Conservation (phyloP, 2,329 filamentous ascomycete species). For the Diaporthe ilicicola region DNA sequence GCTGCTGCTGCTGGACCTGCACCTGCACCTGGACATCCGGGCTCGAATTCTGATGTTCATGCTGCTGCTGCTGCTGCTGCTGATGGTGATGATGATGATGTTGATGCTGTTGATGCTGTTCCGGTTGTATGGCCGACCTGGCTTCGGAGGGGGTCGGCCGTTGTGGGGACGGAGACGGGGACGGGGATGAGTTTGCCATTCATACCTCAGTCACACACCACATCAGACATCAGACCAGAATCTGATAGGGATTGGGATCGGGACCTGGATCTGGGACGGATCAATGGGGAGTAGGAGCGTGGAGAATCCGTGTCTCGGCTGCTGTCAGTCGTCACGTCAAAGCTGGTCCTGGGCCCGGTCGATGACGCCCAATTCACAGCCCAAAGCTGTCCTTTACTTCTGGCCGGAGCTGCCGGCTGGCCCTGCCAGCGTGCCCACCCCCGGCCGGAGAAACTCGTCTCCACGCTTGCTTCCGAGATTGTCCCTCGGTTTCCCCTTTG, state of each 20-base stretch:
- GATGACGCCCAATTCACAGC: slow-evolving; percentile 1
- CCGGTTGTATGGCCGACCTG: slow-evolving; percentile 9
- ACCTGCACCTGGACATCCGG: background rate
- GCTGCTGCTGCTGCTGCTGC: background rate
- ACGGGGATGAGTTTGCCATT: slow-evolving; percentile 30
- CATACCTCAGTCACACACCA: slow-evolving; percentile 14
- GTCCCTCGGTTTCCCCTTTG: slow-evolving; percentile 23
- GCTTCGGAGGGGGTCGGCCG: slow-evolving; percentile 17
- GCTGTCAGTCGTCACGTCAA: slow-evolving; percentile 19
- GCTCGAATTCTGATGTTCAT: background rate
- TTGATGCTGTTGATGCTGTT: background rate
- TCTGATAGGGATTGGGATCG: slow-evolving; percentile 18
- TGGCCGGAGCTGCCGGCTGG: background rate
- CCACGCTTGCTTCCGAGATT: slow-evolving; percentile 20
- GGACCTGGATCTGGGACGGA: slow-evolving; percentile 20
- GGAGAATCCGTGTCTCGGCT: slow-evolving; percentile 22
- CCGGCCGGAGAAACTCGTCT: slow-evolving; percentile 23
- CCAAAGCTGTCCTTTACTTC: background rate
- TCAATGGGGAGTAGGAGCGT: slow-evolving; percentile 15
- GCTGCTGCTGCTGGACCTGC: background rate
- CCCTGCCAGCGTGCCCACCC: background rate
- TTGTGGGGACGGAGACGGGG: slow-evolving; percentile 23
- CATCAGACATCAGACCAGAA: background rate
- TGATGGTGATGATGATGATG: background rate
- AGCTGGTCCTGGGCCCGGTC: slow-evolving; percentile 14